These are phyloP conservation scores for Chiua virens DNA, from an alignment of 768 basidiomycete species.

Conservation along the genomic window DNA sequence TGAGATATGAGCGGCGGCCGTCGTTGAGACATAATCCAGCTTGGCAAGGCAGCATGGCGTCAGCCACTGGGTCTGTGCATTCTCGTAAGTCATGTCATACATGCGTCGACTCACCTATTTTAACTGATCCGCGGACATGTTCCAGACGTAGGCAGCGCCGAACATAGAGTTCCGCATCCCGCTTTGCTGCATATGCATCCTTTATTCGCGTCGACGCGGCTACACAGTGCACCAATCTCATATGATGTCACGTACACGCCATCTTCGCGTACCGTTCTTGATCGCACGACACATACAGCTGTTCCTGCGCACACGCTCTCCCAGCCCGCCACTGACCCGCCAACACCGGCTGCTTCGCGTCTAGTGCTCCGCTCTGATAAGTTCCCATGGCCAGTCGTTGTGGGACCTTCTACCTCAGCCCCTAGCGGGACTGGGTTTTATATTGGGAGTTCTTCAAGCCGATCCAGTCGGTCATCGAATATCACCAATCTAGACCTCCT, in stretches of 20 bases:
- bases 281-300: constrained; percentile 51
- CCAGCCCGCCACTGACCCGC: constrained; percentile 66
- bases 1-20: constrained; percentile 43
- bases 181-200: constrained; percentile 61
- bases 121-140: constrained; percentile 5
- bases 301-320: constrained; percentile 56
- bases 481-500: constrained; percentile 68
- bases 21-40: constrained; percentile 47
- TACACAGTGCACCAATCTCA: constrained; percentile 59
- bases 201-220: constrained; percentile 53
- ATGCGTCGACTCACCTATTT: background rate
- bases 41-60: constrained; percentile 44
- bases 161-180: constrained; percentile 23
- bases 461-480: constrained; percentile 23
- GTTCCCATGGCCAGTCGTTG: constrained; percentile 62
- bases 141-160: constrained; percentile 24
- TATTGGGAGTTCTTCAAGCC: constrained; percentile 20
- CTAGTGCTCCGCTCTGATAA: constrained; percentile 56
- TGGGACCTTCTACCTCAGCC: constrained; percentile 36
- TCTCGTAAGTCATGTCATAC: constrained; percentile 38
- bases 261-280: constrained; percentile 55
- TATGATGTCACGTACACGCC: constrained; percentile 60
- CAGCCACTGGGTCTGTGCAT: constrained; percentile 36
- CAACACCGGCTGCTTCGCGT: constrained; percentile 42
- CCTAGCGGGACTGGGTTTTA: constrained; percentile 29